Evolutionary conservation across 768 basidiomycete genomes (phyloP).

Genomic region (Suillus clintonianus): DNA sequence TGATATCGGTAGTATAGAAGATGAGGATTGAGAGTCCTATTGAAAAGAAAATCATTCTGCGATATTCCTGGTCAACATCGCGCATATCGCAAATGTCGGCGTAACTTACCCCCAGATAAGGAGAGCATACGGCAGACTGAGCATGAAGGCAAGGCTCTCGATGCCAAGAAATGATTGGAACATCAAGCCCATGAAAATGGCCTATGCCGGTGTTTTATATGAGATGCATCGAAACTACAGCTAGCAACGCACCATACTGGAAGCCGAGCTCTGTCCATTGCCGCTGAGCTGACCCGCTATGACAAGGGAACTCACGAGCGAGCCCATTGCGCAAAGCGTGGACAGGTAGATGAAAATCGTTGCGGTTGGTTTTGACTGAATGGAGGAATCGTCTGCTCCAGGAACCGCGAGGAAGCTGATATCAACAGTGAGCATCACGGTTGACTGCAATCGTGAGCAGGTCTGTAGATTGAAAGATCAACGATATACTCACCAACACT

Average conservation of each 20-base stretch:
- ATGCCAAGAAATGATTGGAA: slow-evolving; percentile 17
- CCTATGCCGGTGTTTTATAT: background rate
- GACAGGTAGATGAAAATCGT: slow-evolving; percentile 42
- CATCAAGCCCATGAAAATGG: slow-evolving; percentile 19
- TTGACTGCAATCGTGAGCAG: slow-evolving; percentile 33
- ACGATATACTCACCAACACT: slow-evolving; percentile 41
- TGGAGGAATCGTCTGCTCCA: slow-evolving; percentile 27
- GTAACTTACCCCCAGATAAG: slow-evolving; percentile 33
- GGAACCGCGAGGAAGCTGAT: slow-evolving; percentile 56
- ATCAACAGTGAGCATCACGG: slow-evolving; percentile 54
- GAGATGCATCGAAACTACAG: background rate
- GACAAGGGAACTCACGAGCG: slow-evolving; percentile 37
- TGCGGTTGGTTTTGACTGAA: slow-evolving; percentile 15
- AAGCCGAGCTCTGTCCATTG: slow-evolving; percentile 19
- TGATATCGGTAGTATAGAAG: background rate
- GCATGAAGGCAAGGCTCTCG: slow-evolving; percentile 33
- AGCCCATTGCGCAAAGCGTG: slow-evolving; percentile 34
- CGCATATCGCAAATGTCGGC: background rate
- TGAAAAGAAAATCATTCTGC: slow-evolving; percentile 13
- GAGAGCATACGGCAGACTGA: slow-evolving; percentile 34
- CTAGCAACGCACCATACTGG: slow-evolving; percentile 29
- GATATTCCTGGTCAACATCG: background rate
- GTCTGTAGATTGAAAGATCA: background rate
- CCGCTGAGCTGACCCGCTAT: slow-evolving; percentile 39
- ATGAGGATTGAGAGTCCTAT: slow-evolving; percentile 9